phyloP scores from a whole-genome alignment of 1,284 basidiomycete species.

The Austropuccinia psidii region DNA sequence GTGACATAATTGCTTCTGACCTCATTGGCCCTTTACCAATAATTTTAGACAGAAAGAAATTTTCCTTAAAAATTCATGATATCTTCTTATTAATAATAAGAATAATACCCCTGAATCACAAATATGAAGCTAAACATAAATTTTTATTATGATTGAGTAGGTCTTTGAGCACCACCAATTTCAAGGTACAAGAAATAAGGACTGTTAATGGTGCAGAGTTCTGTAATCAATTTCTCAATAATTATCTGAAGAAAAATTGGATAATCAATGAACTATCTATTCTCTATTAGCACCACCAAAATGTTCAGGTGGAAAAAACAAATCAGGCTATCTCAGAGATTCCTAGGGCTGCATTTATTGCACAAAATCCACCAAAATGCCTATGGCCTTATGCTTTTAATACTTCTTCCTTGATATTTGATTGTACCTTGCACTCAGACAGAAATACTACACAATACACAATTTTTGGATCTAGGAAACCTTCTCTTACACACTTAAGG shows the following conservation, averaged over 20 bases:
- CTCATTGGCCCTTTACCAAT: neutral
- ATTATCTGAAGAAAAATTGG: neutral
- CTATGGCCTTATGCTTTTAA: neutral
- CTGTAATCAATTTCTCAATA: neutral
- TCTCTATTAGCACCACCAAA: conserved; percentile 10
- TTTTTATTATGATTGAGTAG: neutral
- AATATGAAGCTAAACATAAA: neutral
- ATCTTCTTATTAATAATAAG: neutral
- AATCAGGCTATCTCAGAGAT: neutral
- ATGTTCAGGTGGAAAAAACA: neutral
- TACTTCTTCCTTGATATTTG: neutral
- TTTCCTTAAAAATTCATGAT: neutral
- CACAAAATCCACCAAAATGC: neutral
- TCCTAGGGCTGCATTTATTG: neutral
- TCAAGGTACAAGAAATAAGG: neutral
- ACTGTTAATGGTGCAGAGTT: neutral
- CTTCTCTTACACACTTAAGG: no score
- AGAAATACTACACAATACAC: neutral
- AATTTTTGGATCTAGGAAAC: no score
- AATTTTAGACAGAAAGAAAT: neutral
- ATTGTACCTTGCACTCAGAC: neutral
- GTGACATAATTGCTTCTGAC: neutral
- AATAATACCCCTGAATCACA: neutral
- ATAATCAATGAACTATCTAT: neutral
- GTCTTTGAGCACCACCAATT: neutral